Percentiles rank a stretch among this genome's conserved stretches.
Evolutionary conservation across 2,329 filamentous ascomycete genomes (phyloP).

Genomic region (Beauveria pseudobassiana): DNA sequence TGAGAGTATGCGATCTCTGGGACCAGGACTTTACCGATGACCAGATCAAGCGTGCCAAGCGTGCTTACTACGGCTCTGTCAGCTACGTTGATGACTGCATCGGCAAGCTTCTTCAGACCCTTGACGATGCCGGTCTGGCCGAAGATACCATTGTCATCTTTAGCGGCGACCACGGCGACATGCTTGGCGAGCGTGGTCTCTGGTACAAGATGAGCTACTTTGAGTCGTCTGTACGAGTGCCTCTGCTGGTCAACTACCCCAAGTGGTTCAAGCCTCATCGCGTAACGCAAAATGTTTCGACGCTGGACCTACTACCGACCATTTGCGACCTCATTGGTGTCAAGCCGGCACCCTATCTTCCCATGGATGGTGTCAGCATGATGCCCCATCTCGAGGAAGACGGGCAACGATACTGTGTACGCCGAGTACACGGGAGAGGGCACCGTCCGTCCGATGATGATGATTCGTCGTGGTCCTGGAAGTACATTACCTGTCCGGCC

Average conservation of each 20-base stretch:
- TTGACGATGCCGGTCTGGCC: conserved; percentile 72
- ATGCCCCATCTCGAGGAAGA: conserved; percentile 62
- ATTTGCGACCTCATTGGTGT: conserved; percentile 76
- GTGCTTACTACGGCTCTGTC: conserved; percentile 88
- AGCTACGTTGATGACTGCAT: conserved; percentile 93
- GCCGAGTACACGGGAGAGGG: conserved; percentile 95
- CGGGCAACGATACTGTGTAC: conserved; percentile 79
- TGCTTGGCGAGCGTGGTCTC: conserved; percentile 84
- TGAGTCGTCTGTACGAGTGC: conserved; percentile 83
- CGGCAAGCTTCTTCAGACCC: conserved; percentile 67
- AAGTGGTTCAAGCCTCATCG: conserved; percentile 66
- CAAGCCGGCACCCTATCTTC: conserved; percentile 61
- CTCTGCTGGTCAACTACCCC: conserved; percentile 77
- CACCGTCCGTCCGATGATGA: conserved; percentile 80
- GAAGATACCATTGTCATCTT: conserved; percentile 89
- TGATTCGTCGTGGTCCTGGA: conserved; percentile 89
- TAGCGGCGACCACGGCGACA: conserved; percentile 89
- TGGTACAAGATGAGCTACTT: conserved; percentile 99
- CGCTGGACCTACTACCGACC: conserved; percentile 82
- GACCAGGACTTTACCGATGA: conserved; percentile 77
- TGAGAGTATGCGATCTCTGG: conserved; percentile 83
- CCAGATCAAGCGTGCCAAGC: conserved; percentile 75
- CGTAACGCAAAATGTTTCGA: conserved; percentile 79
- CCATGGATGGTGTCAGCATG: conserved; percentile 78
- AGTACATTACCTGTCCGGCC: conserved; percentile 79